Base-by-base conservation (phyloP, 306 rosid species). In the Potentilla sterilis region DNA sequence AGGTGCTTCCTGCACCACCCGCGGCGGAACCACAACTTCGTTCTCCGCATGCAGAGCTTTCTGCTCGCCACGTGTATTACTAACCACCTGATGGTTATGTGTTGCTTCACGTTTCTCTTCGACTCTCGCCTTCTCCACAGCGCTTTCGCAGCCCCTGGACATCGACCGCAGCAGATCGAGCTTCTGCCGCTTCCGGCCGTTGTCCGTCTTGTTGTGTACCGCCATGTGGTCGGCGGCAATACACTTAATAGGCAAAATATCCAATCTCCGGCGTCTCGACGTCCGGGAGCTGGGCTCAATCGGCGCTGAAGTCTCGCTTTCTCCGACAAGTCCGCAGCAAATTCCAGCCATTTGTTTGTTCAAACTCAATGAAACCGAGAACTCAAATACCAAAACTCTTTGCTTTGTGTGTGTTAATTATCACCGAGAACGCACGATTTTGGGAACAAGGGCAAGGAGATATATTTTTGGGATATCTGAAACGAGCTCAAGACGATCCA, bases 301-400 rank as follows among this genome's bases (percentile, higher is more conserved):
- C 2, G 86, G 63, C 9, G 91, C 62, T 4, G 90, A 24, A 1
- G 96, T 22, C 19, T 94, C 97, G 15, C 84, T 80, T 40, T 94
- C 94, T 9, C 90, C 92, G 8, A 88, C 90, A 73, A 87, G 81
- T n/a, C 90, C 92, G 64, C 94, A 94, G 76, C 98, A 93, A 63
- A 89, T 91, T 37, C 89, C 96, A 72, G 96, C 96, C 98, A 93
- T 93, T 67, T 9, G 22, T 5, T 14, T 6, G 24, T 2, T 54
- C 9, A 8, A 54, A 19, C 24, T 7, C 28, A n/a, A 9, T 0
- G n/a, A 49, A 5, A 49, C n/a, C 54, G 1, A 15, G 0, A 49
- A 49, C n/a, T 47, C 55, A 5, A 49, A 9, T 5, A 47, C 14
- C 40, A 37, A 46, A 8, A 8, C 12, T 13, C 5, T 4, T 4